phyloP scores from a whole-genome alignment of 2,329 filamentous ascomycete species.

The Colletotrichum musae region DNA sequence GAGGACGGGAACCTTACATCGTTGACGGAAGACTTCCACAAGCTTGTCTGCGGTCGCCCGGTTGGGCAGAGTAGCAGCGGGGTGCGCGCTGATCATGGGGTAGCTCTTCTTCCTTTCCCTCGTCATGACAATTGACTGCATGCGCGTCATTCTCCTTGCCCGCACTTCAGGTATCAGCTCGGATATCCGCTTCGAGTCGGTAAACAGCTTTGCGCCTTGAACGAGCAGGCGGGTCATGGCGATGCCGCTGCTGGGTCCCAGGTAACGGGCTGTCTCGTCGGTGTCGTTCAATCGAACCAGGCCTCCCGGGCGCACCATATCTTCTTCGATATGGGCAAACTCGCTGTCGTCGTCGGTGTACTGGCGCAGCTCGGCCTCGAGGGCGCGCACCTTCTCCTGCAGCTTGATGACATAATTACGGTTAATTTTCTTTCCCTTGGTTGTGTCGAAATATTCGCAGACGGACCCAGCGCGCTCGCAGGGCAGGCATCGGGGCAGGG shows the following conservation, averaged over 20 bases:
- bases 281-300: conserved; percentile 87
- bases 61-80: conserved; percentile 82
- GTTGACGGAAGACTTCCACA: conserved; percentile 87
- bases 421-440: conserved; percentile 87
- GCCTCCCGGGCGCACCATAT: conserved; percentile 88
- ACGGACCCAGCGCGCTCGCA: conserved; percentile 92
- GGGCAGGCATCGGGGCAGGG: conserved; percentile 89
- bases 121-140: conserved; percentile 72
- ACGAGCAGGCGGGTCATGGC: conserved; percentile 95
- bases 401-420: conserved; percentile 93
- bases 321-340: conserved; percentile 80
- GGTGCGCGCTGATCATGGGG: conserved; percentile 88
- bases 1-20: conserved; percentile 69
- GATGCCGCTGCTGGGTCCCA: conserved; percentile 95
- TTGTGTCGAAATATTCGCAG: conserved; percentile 96
- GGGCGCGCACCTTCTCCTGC: conserved; percentile 85
- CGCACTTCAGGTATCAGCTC: conserved; percentile 87
- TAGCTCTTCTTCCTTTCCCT: conserved; percentile 85
- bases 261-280: conserved; percentile 88
- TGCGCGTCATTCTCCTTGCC: conserved; percentile 67
- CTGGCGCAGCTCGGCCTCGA: conserved; percentile 86
- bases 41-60: conserved; percentile 82
- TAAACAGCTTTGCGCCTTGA: conserved; percentile 95
- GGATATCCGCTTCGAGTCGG: conserved; percentile 90
- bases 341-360: conserved; percentile 84